phyloP scores from a whole-genome alignment of 495 filamentous ascomycete genomes.

The Xylaria bambusicola region DNA sequence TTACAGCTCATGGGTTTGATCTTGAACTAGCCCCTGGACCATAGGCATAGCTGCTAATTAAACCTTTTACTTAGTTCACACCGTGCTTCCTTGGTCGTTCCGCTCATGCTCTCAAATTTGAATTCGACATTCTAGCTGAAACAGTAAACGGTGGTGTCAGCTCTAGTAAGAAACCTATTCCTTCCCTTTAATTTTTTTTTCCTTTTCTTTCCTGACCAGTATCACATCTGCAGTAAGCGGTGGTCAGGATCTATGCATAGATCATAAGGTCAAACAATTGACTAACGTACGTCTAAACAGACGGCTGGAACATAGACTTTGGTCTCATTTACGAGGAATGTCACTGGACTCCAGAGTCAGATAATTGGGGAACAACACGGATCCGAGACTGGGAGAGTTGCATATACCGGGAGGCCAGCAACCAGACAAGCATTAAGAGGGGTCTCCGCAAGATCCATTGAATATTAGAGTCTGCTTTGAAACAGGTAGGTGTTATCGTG shows the following conservation, averaged over 20 bases:
- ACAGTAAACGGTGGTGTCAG: conserved; percentile 12
- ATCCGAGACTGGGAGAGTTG: conserved; percentile 13
- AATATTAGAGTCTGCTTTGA: background rate
- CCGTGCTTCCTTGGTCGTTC: conserved; percentile 11
- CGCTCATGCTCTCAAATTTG: conserved; percentile 2
- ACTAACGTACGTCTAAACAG: background rate
- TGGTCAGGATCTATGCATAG: background rate
- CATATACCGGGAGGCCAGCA: conserved; percentile 1
- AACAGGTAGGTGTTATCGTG: no score
- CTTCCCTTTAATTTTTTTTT: background rate
- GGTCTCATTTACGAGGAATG: conserved; percentile 14
- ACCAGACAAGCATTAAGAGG: background rate
- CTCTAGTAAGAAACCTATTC: background rate
- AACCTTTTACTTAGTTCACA: conserved; percentile 6
- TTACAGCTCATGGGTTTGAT: no score
- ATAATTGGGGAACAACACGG: conserved; percentile 8
- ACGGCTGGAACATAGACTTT: conserved; percentile 11
- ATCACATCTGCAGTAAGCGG: no score
- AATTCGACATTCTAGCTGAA: conserved; percentile 4
- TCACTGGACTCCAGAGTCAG: conserved; percentile 7
- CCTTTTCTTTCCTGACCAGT: no score
- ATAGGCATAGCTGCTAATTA: no score
- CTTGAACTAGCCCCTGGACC: no score
- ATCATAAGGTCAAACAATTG: background rate
- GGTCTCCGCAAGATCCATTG: background rate